These are phyloP conservation scores for Lipomyces yamanashiensis DNA, from an alignment of 805 yeast species.

Conservation along the genomic window DNA sequence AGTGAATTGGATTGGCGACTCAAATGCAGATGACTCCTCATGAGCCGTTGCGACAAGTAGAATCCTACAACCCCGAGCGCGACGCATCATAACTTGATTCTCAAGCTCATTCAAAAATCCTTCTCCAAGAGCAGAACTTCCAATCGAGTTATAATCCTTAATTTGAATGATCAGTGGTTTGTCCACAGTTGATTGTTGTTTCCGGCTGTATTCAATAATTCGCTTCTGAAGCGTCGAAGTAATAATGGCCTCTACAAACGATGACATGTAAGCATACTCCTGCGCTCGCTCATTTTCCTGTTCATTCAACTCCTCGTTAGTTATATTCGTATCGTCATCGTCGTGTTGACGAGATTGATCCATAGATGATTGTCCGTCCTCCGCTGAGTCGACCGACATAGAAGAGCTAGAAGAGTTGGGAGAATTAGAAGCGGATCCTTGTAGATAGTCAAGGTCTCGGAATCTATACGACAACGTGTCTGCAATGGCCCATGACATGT, in stretches of 20 bases:
- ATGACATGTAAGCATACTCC: slow-evolving; percentile 5
- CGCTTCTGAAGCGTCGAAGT: slow-evolving; percentile 4
- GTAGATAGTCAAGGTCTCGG: slow-evolving; percentile 9
- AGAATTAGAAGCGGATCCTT: neutral
- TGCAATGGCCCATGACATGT: slow-evolving; percentile 15
- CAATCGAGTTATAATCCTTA: slow-evolving; percentile 20
- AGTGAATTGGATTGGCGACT: slow-evolving; percentile 9
- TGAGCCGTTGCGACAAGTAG: slow-evolving; percentile 26
- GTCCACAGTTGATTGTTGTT: neutral
- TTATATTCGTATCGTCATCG: neutral
- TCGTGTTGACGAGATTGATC: neutral
- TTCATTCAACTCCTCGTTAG: neutral
- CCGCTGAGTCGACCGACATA: neutral
- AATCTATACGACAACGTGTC: slow-evolving; percentile 16
- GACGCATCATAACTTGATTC: slow-evolving; percentile 14
- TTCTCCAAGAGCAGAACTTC: slow-evolving; percentile 20
- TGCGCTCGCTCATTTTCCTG: neutral
- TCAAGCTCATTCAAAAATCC: slow-evolving; percentile 25
- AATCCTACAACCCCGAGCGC: slow-evolving; percentile 17
- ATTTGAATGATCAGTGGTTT: slow-evolving; percentile 27
- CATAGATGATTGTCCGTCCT: neutral
- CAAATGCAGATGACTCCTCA: slow-evolving; percentile 1
- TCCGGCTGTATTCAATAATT: neutral
- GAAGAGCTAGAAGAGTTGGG: neutral
- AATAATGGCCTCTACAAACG: slow-evolving; percentile 3